A percentile compares a stretch with the other conserved stretches of the same genome.
Evolutionary conservation across 169 alveolate species (phyloP).

Genomic region (Plasmodium relictum): DNA sequence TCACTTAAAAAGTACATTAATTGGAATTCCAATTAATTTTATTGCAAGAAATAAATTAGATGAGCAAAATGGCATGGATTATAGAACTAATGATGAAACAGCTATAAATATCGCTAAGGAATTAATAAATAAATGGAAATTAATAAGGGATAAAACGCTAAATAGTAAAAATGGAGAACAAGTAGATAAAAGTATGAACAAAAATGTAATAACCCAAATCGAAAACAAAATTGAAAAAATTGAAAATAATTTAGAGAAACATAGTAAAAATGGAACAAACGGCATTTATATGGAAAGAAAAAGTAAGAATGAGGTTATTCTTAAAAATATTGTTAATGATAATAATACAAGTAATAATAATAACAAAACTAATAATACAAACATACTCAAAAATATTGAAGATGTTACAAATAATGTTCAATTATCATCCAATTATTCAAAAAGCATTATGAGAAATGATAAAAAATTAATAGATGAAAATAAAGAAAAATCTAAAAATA

Average conservation of each 20-base stretch:
- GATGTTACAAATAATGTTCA: not conserved
- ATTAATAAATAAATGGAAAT: constrained; percentile 47
- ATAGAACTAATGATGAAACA: constrained; percentile 21
- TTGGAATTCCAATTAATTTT: constrained; percentile 61
- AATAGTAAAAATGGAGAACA: constrained; percentile 2
- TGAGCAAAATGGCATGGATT: constrained; percentile 25
- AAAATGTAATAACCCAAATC: not conserved
- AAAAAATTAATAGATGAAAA: not conserved
- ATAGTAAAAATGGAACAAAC: not conserved
- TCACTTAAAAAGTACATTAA: constrained; percentile 51
- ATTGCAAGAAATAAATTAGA: constrained; percentile 62
- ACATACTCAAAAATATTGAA: not conserved
- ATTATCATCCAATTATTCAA: not conserved
- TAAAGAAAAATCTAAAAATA: constrained; percentile 4
- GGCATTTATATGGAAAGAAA: not conserved
- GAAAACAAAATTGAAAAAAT: constrained; percentile 13
- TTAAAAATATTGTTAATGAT: not conserved
- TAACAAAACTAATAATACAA: not conserved
- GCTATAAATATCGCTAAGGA: constrained; percentile 26
- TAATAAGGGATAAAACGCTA: constrained; percentile 36
- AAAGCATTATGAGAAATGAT: not conserved
- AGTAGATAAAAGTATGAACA: not conserved
- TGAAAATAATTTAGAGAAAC: not conserved
- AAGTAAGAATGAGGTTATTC: constrained; percentile 8
- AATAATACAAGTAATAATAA: not conserved